A percentile compares a stretch with the other conserved stretches of the same genome.
Evolutionary conservation across 2,329 filamentous ascomycete genomes (phyloP).

Genomic region (Cladosporium sphaerospermum): DNA sequence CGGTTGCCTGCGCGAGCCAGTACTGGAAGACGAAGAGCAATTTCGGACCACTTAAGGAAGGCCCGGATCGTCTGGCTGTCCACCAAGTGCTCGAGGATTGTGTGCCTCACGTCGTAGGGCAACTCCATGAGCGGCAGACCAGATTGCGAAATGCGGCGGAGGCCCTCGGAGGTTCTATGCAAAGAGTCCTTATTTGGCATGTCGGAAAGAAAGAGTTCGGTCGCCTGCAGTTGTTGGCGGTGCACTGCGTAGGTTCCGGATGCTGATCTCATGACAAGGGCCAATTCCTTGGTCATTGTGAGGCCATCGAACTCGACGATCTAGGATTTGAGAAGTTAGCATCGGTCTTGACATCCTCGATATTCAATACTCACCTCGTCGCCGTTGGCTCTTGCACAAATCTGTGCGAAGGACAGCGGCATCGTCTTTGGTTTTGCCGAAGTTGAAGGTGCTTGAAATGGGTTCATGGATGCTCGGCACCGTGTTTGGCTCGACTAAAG

Average conservation of each 20-base stretch:
- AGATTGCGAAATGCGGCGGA: background rate
- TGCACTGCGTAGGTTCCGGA: background rate
- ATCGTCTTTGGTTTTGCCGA: background rate
- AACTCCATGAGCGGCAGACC: conserved; percentile 1
- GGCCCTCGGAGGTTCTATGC: background rate
- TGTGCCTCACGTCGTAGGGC: conserved; percentile 4
- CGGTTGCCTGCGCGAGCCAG: conserved; percentile 6
- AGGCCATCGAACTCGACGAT: background rate
- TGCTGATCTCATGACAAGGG: background rate
- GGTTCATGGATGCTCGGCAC: too few species aligned
- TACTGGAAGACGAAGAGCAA: conserved; percentile 1
- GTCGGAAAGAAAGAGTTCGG: background rate
- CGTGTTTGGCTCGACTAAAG: too few species aligned
- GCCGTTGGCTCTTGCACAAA: conserved; percentile 8
- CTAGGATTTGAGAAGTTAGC: background rate
- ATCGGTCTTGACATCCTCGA: background rate
- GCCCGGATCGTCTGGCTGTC: background rate
- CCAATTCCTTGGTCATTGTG: background rate
- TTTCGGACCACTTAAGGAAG: background rate
- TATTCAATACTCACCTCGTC: conserved; percentile 5
- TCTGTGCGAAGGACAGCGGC: conserved; percentile 3
- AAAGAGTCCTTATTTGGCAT: background rate
- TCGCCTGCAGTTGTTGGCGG: conserved; percentile 2
- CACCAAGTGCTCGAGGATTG: conserved; percentile 5
- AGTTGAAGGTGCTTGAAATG: too few species aligned